phyloP scores from a whole-genome alignment of 164 flowering plant genomes.

The Liriodendron chinense region DNA sequence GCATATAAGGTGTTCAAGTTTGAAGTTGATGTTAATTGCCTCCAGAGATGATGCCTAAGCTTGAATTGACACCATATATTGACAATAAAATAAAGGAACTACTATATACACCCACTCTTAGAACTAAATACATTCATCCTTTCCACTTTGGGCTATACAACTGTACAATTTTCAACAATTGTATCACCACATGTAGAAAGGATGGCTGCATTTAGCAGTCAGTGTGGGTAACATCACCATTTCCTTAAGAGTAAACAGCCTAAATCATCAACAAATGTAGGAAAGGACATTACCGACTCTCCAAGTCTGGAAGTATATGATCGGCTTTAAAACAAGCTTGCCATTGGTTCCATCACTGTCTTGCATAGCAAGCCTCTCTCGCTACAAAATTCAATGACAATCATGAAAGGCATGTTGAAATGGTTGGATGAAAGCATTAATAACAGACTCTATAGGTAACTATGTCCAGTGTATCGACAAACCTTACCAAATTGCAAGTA shows the following conservation, averaged over 20 bases:
- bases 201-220: neutral
- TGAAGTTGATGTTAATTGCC: neutral
- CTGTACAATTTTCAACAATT: too few species aligned
- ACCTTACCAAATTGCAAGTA: neutral
- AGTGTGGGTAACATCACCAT: neutral
- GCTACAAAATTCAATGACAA: slow-evolving; percentile 37
- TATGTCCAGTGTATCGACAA: neutral
- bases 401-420: neutral
- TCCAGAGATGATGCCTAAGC: neutral
- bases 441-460: neutral
- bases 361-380: slow-evolving; percentile 58
- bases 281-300: slow-evolving; percentile 64
- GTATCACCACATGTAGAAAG: neutral
- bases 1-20: slow-evolving; percentile 19
- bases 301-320: slow-evolving; percentile 85
- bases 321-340: slow-evolving; percentile 62
- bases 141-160: too few species aligned
- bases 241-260: neutral
- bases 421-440: neutral
- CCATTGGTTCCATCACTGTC: slow-evolving; percentile 57
- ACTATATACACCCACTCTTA: neutral
- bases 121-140: neutral
- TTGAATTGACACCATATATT: slow-evolving; percentile 1
- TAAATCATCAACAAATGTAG: neutral
- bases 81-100: neutral